These are phyloP conservation scores for Rhynchospora breviuscula DNA, from an alignment of 176 grass and related monocot genomes.

Conservation along the genomic window DNA sequence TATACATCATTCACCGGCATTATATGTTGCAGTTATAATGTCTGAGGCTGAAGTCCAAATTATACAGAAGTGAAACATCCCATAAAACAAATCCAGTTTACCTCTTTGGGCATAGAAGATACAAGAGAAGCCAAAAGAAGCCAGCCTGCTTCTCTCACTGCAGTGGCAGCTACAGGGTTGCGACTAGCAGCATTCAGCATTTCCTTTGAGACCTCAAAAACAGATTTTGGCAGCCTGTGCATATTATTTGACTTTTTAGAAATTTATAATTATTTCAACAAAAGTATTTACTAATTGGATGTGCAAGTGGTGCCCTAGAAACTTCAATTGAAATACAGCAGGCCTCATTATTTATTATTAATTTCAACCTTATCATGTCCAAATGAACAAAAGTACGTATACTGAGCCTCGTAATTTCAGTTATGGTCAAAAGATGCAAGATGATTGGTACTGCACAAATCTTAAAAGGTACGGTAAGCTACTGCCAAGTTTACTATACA, in stretches of 20 bases:
- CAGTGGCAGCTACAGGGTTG: conserved; percentile 67
- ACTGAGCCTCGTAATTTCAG: neutral
- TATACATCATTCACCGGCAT: neutral
- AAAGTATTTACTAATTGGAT: neutral
- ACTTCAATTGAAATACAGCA: neutral
- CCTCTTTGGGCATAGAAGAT: conserved; percentile 97
- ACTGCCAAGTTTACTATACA: neutral
- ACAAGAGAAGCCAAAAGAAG: conserved; percentile 91
- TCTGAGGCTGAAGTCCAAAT: conserved; percentile 12
- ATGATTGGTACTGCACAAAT: neutral
- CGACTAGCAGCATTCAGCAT: conserved; percentile 77
- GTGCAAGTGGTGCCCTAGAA: neutral
- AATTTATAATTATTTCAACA: neutral
- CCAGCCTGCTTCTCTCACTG: conserved; percentile 85
- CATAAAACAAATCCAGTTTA: conserved; percentile 21
- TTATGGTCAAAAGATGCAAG: neutral
- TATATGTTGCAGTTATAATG: neutral
- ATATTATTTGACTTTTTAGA: neutral
- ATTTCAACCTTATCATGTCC: neutral
- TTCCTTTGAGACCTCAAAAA: conserved; percentile 89
- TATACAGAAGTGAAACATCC: neutral
- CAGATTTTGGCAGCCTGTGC: conserved; percentile 74
- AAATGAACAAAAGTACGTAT: neutral
- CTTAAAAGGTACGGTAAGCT: neutral
- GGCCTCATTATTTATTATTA: neutral